Percentiles rank a stretch among this genome's conserved stretches.
These are phyloP conservation scores for Fusarium stilboides DNA, from an alignment of 2,329 filamentous ascomycete genomes.

Conservation along the genomic window DNA sequence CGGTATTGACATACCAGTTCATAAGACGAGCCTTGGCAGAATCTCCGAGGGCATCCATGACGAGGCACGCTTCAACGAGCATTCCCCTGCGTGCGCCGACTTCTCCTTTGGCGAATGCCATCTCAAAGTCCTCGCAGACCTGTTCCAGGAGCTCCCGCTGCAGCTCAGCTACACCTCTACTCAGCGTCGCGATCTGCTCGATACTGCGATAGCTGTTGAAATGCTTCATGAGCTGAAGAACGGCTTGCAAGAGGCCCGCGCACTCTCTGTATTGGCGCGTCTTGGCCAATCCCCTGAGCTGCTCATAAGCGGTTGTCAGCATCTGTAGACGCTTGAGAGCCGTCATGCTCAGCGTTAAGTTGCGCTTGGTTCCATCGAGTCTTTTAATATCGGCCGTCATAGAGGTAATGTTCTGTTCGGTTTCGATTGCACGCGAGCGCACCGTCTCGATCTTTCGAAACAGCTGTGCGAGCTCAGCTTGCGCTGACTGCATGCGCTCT, in stretches of 20 bases:
- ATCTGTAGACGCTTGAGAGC: conserved; percentile 97
- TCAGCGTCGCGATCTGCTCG: conserved; percentile 95
- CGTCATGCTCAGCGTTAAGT: conserved; percentile 97
- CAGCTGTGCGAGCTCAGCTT: conserved; percentile 88
- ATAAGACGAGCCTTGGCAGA: conserved; percentile 85
- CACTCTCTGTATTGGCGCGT: conserved; percentile 95
- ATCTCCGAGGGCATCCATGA: conserved; percentile 95
- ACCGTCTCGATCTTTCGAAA: conserved; percentile 97
- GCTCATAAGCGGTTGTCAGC: conserved; percentile 99
- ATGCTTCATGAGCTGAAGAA: conserved; percentile 97
- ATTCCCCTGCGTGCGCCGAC: conserved; percentile 77
- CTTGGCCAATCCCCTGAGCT: conserved; percentile 86
- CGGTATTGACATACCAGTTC: conserved; percentile 98
- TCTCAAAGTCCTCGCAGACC: conserved; percentile 98
- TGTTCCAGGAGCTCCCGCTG: conserved; percentile 95
- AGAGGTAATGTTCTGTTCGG: conserved; percentile 94
- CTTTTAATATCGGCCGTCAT: conserved; percentile 99
- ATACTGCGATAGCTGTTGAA: conserved; percentile 99
- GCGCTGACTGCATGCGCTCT: conserved; percentile 90
- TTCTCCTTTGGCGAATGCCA: conserved; percentile 92
- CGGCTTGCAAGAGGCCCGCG: conserved; percentile 91
- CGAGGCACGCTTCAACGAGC: conserved; percentile 88
- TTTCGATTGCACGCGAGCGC: conserved; percentile 88
- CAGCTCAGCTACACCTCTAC: conserved; percentile 91
- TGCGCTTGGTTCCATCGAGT: conserved; percentile 95